Base-by-base conservation (phyloP, 352 stramenopile species). In the Stramenopiles sp. region DNA sequence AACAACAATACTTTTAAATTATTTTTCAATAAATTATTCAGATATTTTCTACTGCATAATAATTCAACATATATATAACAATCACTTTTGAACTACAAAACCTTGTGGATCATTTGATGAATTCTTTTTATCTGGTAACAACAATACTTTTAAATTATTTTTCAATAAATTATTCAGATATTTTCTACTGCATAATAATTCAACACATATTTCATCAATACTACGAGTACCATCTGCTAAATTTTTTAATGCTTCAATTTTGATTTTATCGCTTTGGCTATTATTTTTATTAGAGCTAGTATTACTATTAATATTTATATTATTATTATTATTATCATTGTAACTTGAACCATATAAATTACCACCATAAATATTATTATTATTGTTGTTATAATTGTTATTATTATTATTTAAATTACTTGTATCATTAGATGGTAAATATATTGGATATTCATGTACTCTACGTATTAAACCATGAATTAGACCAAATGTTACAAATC, bases 401-500 rank as follows among this genome's bases (percentile, higher is more conserved):
- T 27, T 69, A 27, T 23, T 27, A 69, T 27, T 20, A 69, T 20
- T 27, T 69, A 69, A 20, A 20, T 23, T 69, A 20, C 20, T 69
- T 20, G 20, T 69, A 27, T 20, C 20, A 27, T 69, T 69, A 23
- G 20, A 20, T 23, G 63, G 29, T 32, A 81, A 74, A 74, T 80
- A 85, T 7, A 94, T 86, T 0, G 90, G 90, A 63, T 92, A 94
- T 27, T 87, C 87, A 79, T 95, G 89, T 63, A 95, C 88, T 43
- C 90, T 87, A 6, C 89, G 82, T 31, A 95, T 76, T 43, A 95
- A 92, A 0, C 85, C 84, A 81, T 95, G 88, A 33, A 95, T 92
- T 7, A 94, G 82, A 0, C 90, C 90, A 69, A 95, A 95, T 0
- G 90, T 93, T 81, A 92, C 86, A 81, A 93, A 92, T 27, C 89